A percentile compares a stretch with the other conserved stretches of the same genome.
Evolutionary conservation across 148 eudicot genomes (phyloP).

Genomic region (Bassia scoparia): DNA sequence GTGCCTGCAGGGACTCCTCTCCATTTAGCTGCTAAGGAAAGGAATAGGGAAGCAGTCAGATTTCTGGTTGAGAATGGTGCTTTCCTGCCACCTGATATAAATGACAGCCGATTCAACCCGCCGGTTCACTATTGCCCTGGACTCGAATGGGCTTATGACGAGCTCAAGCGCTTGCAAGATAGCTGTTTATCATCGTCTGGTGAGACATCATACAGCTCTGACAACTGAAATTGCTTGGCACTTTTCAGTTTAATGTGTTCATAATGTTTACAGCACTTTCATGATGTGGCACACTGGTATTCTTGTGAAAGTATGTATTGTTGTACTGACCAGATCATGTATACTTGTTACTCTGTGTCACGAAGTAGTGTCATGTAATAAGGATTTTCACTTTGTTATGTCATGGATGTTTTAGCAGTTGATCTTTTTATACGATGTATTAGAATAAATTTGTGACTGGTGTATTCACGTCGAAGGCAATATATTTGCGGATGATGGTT

Average conservation of each 20-base stretch:
- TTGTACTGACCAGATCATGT: not conserved
- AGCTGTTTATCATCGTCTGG: slow-evolving; percentile 49
- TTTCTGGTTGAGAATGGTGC: slow-evolving; percentile 91
- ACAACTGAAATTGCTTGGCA: slow-evolving; percentile 34
- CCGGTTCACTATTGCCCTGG: slow-evolving; percentile 94
- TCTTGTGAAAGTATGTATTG: not conserved
- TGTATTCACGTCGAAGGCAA: too few relatives aligned
- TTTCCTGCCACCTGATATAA: slow-evolving; percentile 82
- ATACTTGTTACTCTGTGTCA: not conserved
- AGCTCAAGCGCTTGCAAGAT: slow-evolving; percentile 63
- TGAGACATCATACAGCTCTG: slow-evolving; percentile 64
- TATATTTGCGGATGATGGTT: too few relatives aligned
- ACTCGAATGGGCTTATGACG: slow-evolving; percentile 98
- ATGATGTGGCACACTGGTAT: not conserved
- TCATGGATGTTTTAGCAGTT: not conserved
- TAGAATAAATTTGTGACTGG: too few relatives aligned
- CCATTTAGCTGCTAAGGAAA: slow-evolving; percentile 87
- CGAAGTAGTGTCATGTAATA: not conserved
- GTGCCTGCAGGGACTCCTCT: slow-evolving; percentile 84
- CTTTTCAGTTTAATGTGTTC: not conserved
- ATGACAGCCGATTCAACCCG: slow-evolving; percentile 86
- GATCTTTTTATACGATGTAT: too few relatives aligned
- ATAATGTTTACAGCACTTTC: not conserved
- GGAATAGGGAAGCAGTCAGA: slow-evolving; percentile 73
- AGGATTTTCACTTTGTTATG: not conserved